Base-by-base conservation (phyloP, 139 green algal species). In the Tetraselmis chui region DNA sequence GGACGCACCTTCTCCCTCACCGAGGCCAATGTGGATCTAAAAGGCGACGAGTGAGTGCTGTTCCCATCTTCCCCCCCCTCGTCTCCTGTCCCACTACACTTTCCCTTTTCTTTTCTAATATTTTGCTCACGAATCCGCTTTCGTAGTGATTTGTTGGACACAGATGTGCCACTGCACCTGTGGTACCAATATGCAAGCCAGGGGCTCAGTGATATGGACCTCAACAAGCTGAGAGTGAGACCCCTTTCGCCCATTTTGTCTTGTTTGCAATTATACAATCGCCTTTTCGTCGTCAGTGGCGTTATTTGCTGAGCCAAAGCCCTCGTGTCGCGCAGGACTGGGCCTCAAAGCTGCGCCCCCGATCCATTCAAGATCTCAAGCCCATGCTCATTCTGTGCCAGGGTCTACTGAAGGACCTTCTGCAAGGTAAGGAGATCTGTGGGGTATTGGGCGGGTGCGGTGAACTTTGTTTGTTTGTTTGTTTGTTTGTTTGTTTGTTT, bases 311-410 rank as follows among this genome's bases (percentile, higher is more conserved):
- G n/a, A n/a, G n/a, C n/a, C n/a, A n/a, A n/a, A n/a, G n/a, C n/a
- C n/a, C n/a, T 29, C 77, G 27, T 23, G 75, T 22, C 27, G 5
- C 28, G 29, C 58, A 77, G 30, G 67, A 80, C 24, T 84, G 81
- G 81, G 81, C 74, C 2, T n/a, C 32, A 5, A 30, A 67, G 31
- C 32, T 84, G 28, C 28, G 30, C 75, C 81, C 81, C 1, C 75
- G 81, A 18, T 75, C 30, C 67, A 80, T 84, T 25, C 81, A 84
- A 1, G 81, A 84, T 74, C 75, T 84, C 31, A 84, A 84, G 81
- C 81, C 81, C 45, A n/a, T 84, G 74, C 67, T 80, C 1, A 76
- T 84, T 27, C 32, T 84, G 81, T 67, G 27, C 31, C 81, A 84
- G 76, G 81, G 59, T 26, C 75, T 84, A 28, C 81, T 84, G 59